phyloP scores from a whole-genome alignment of 257 asterid genomes.

The Mitragyna speciosa region DNA sequence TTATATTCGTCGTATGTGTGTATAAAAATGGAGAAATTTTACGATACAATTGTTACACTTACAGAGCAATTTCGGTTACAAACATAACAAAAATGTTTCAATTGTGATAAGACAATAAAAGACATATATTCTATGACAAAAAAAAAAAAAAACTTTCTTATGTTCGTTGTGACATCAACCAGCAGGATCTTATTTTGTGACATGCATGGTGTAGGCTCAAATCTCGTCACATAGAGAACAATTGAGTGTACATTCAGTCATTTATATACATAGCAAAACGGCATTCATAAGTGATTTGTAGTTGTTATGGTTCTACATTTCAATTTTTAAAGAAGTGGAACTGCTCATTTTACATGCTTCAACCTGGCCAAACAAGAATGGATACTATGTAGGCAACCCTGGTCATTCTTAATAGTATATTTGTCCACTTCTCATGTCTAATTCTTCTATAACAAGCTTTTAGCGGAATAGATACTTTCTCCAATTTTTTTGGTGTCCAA shows the following conservation, averaged over 20 bases:
- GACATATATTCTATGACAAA: background rate
- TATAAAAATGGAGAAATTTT: background rate
- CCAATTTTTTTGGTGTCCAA: no score
- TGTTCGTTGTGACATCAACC: background rate
- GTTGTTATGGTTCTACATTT: no score
- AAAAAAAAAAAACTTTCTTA: no score
- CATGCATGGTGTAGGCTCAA: background rate
- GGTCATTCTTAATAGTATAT: no score
- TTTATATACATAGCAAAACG: no score
- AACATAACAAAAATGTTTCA: background rate
- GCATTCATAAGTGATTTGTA: no score
- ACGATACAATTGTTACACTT: background rate
- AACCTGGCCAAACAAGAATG: background rate
- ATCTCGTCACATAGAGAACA: no score
- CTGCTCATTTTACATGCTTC: conserved; percentile 5
- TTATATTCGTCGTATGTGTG: no score
- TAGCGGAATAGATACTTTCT: no score
- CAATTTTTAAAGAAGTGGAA: background rate
- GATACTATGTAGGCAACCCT: background rate
- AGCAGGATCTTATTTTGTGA: no score
- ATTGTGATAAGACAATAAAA: background rate
- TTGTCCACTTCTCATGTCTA: background rate
- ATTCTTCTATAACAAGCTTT: background rate
- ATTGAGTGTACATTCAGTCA: no score
- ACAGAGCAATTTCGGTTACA: background rate